Evolutionary conservation across 1,284 basidiomycete species (phyloP), one percentile per base, ranked within the genome.

Genomic region (Singerocomus inundabilis): DNA sequence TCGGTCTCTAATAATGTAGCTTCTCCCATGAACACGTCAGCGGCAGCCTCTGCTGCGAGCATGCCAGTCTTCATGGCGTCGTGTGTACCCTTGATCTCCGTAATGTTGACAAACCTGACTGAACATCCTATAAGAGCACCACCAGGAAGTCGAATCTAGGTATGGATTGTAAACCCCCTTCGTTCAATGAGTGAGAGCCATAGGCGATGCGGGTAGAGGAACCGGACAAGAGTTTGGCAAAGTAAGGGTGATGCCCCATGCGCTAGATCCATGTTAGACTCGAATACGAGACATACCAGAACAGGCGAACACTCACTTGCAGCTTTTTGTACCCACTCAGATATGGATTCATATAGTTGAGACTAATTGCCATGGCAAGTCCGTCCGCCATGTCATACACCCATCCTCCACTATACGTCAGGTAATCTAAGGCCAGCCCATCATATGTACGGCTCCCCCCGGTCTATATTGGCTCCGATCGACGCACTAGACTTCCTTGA

Each of bases 41-140:
- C 93, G 0, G 91, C 91, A 0, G 89, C 79, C 69, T 99, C 96
- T 3, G 93, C 96, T 31, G 95, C 96, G 18, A 98, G 77, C 87
- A 98, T 98, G 18, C 96, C 97, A 37, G 88, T 92, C 77, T 98
- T 97, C 96, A 99, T 98, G n/a, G 96, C 95, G 54, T 96, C 98
- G 70, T 99, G 97, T 0, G 95, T 97, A n/a, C 96, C 96, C 70
- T 99, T 99, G 73, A 99, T 99, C 75, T 98, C 98, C 34, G 95
- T 90, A 13, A 98, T 83, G 72, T 99, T 99, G 52, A 99, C 80
- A 71, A 99, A 96, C 21, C 93, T 96, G 1, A 96, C 96, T 1
- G 93, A 89, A 72, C 96, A 98, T 1, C 96, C 96, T 43, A 99
- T 84, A 39, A 99, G 73, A 0, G 94, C 96, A 29, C 97, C 96